phyloP scores from a whole-genome alignment of 192 early-diverging fungal species.

The Backusella tarrabulga region DNA sequence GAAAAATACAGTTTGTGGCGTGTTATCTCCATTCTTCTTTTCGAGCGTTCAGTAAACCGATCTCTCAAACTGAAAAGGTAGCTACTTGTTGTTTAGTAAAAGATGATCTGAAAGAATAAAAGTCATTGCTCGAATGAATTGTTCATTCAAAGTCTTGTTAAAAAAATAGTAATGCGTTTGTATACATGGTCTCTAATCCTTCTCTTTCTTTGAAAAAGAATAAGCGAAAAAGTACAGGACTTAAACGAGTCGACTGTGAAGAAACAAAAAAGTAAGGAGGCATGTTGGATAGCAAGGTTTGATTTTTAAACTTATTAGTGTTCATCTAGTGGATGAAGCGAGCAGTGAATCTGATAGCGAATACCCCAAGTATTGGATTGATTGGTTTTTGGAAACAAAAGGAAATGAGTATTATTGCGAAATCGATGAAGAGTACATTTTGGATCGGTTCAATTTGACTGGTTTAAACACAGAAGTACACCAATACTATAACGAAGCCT shows the following conservation, averaged over 20 bases:
- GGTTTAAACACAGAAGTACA: constrained; percentile 85
- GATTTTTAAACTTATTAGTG: background rate
- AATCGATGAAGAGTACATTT: constrained; percentile 95
- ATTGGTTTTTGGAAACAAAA: constrained; percentile 86
- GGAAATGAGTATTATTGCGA: constrained; percentile 98
- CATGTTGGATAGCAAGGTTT: background rate
- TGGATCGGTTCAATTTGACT: constrained; percentile 96
- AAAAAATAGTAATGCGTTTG: background rate
- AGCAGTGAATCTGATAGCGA: constrained; percentile 56
- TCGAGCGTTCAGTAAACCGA: background rate
- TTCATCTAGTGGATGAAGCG: constrained; percentile 47
- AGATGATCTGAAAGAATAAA: background rate
- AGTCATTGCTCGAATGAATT: background rate
- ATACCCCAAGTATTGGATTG: constrained; percentile 82
- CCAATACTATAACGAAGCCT: constrained; percentile 77
- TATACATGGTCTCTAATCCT: constrained; percentile 2
- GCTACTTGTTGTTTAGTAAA: background rate
- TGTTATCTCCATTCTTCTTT: constrained; percentile 6
- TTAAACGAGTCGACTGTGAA: constrained; percentile 12
- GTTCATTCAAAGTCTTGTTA: constrained; percentile 7
- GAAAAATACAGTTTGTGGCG: background rate
- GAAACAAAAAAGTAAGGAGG: constrained; percentile 5
- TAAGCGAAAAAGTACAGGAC: constrained; percentile 7
- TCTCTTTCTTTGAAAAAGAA: constrained; percentile 4
- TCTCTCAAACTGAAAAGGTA: constrained; percentile 14